phyloP scores from a whole-genome alignment of 2,329 filamentous ascomycete species.

The Fusarium praegraminearum region DNA sequence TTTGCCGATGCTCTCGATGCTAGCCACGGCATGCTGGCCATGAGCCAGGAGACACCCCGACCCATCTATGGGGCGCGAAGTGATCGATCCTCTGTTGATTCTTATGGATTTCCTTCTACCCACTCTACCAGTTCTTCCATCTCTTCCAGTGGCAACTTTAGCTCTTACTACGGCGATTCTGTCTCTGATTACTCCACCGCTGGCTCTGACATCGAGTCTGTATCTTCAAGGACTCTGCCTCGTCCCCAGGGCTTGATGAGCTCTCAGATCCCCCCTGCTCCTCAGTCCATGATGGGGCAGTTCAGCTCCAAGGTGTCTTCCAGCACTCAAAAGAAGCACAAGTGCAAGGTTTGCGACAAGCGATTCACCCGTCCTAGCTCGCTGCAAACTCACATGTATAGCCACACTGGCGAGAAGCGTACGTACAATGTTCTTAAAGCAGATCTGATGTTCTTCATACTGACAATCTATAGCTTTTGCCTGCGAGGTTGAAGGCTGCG shows the following conservation, averaged over 20 bases:
- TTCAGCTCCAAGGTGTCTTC: constrained; percentile 97
- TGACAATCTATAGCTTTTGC: constrained; percentile 76
- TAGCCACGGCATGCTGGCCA: constrained; percentile 92
- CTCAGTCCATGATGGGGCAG: constrained; percentile 98
- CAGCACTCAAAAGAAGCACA: constrained; percentile 98
- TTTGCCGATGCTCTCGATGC: constrained; percentile 93
- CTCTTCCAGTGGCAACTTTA: constrained; percentile 84
- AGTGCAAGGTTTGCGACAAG: constrained; percentile 99
- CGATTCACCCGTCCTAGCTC: constrained; percentile 95
- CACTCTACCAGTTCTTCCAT: constrained; percentile 92
- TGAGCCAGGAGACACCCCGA: constrained; percentile 93
- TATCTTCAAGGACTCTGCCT: constrained; percentile 84
- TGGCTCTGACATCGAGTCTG: constrained; percentile 85
- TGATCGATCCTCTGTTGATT: constrained; percentile 80
- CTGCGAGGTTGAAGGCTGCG: constrained; percentile 94
- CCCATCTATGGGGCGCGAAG: constrained; percentile 84
- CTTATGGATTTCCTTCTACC: constrained; percentile 89
- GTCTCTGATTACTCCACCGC: constrained; percentile 94
- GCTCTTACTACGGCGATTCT: constrained; percentile 85
- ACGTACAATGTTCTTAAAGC: constrained; percentile 58
- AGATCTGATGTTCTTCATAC: not conserved
- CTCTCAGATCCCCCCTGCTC: constrained; percentile 79
- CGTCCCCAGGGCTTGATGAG: constrained; percentile 75
- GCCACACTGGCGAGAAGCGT: constrained; percentile 98
- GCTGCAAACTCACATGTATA: constrained; percentile 97